phyloP scores from a whole-genome alignment of 1,284 basidiomycete species.

The Melampsora americana region DNA sequence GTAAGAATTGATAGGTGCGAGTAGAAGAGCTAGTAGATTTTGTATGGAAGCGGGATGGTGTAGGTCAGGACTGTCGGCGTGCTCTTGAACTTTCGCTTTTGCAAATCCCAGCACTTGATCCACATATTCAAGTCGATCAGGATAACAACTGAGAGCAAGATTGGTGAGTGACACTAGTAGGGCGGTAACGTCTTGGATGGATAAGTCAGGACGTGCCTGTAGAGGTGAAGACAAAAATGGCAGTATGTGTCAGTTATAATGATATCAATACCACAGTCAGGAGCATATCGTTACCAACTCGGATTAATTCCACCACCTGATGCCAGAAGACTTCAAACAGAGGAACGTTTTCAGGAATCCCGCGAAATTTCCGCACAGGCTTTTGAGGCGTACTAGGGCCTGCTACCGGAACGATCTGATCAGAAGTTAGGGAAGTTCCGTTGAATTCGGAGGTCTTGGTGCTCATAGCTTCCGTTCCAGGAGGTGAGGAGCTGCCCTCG shows the following conservation, averaged over 20 bases:
- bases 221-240: background rate
- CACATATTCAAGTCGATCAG: conserved; percentile 88
- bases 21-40: conserved; percentile 81
- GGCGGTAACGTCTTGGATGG: conserved; percentile 91
- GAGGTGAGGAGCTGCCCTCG: conserved; percentile 38
- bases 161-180: conserved; percentile 88
- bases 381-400: conserved; percentile 42
- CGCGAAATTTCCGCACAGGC: conserved; percentile 64
- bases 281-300: conserved; percentile 59
- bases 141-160: conserved; percentile 88
- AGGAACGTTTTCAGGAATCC: conserved; percentile 84
- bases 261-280: background rate
- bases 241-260: background rate
- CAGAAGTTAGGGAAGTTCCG: background rate
- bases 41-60: conserved; percentile 78
- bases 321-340: conserved; percentile 97
- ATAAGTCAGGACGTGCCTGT: conserved; percentile 89
- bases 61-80: conserved; percentile 76
- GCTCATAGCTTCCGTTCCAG: conserved; percentile 45
- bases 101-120: conserved; percentile 88
- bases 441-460: background rate
- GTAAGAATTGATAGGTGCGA: conserved; percentile 89
- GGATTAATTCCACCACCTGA: conserved; percentile 93
- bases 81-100: conserved; percentile 77
- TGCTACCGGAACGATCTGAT: conserved; percentile 12